Base-by-base conservation (phyloP, 371 early-diverging fungal genomes). In the Cokeromyces recurvatus region DNA sequence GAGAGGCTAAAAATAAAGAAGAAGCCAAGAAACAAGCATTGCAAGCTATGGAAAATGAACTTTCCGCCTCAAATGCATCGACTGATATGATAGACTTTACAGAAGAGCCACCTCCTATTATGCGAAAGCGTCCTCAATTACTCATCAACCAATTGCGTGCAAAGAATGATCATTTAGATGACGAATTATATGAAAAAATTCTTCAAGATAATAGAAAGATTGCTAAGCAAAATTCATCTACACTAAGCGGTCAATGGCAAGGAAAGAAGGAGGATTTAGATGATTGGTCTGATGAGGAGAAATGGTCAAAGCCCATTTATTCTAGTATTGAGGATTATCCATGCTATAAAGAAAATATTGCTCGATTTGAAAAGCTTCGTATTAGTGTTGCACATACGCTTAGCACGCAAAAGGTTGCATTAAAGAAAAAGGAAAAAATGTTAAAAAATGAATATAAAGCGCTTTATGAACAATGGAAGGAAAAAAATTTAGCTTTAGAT, bases 181-280 rank as follows among this genome's bases (percentile, higher is more conserved):
- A 76, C 25, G 57, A 60, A 0, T 54, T 78, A 15, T 70, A 55
- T 32, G 67, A 73, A 40, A 66, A 74, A 10, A 76, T 87, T 7
- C 69, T 83, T 24, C 61, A 62, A 3, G 82, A 84, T 23, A 87
- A 87, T 51, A 75, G 69, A 19, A 56, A 63, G 6, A 54, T 68
- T 1, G 86, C 87, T 8, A 69, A 71, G 38, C 60, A 66, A 12
- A 74, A 72, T 35, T 71, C 78, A 2, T 47, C 53, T 2, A 59
- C 77, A 45, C 51, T 67, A 23, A 59, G 59, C 11, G 70, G 74
- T 6, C 8, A 20, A 23, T 51, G 76, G 69, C 59, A 60, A 53
- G 64, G 50, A 47, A 54, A 52, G 34, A 46, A 38, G 11, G 66
- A 66, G 15, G 45, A 60, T 25, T 35, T 43, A 3, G 60, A 59